Conservation (phyloP, 768 basidiomycete genomes). For the Suillus variegatus region DNA sequence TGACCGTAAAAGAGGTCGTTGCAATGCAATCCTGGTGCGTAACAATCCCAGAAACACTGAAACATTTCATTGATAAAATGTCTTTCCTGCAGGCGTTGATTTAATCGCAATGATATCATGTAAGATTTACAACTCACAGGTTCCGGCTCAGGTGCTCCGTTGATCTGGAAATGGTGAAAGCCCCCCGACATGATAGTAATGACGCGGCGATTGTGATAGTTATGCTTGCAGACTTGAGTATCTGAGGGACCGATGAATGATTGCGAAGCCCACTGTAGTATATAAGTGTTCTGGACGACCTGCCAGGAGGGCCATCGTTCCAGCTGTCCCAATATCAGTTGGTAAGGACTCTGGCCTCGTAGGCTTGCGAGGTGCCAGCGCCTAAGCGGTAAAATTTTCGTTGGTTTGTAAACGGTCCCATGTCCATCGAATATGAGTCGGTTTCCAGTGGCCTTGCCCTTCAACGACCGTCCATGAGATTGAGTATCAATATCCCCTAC, state of each 20-base stretch:
- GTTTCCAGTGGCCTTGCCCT: background rate
- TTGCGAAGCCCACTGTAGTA: background rate
- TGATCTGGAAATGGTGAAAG: fast-evolving
- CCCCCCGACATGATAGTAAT: background rate
- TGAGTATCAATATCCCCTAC: background rate
- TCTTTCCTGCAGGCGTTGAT: background rate
- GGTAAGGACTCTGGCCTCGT: background rate
- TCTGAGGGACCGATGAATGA: background rate
- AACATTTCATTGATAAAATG: background rate
- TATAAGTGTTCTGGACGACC: background rate
- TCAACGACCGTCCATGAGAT: background rate
- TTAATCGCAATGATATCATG: background rate
- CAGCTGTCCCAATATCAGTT: background rate
- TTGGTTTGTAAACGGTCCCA: background rate
- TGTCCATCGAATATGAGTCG: background rate
- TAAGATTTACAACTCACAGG: background rate
- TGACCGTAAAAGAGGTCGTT: background rate
- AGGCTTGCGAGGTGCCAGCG: background rate
- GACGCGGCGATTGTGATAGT: background rate
- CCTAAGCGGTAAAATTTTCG: background rate
- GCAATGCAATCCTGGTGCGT: background rate
- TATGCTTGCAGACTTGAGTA: background rate
- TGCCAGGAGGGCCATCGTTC: background rate
- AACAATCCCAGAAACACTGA: background rate
- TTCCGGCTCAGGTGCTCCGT: background rate